Evolutionary conservation across 371 early-diverging fungal genomes (phyloP).

Genomic region (Mucor saturninus): DNA sequence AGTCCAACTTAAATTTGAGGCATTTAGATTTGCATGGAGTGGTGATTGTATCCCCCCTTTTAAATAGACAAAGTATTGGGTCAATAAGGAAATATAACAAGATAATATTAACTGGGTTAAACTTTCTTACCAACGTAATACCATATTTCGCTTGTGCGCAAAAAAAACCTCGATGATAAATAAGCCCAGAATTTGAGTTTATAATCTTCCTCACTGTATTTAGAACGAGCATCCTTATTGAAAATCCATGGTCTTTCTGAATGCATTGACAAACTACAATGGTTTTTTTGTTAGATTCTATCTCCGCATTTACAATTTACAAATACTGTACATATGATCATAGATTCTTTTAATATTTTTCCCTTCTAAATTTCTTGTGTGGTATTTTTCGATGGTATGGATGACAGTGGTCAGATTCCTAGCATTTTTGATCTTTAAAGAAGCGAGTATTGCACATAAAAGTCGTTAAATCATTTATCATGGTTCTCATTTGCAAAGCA

Average conservation of each 20-base stretch:
- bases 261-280: no score
- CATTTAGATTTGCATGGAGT: no score
- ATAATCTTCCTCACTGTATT: neutral
- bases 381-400: conserved; percentile 12
- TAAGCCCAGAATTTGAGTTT: neutral
- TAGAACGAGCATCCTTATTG: neutral
- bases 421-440: conserved; percentile 16
- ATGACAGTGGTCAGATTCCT: neutral
- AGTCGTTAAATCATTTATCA: conserved; percentile 14
- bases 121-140: neutral
- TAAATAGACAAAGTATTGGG: no score
- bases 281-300: no score
- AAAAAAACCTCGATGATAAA: neutral
- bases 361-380: neutral
- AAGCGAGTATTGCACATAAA: conserved; percentile 12
- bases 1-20: no score
- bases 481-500: conserved; percentile 17
- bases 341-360: neutral
- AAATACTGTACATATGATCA: conserved; percentile 15
- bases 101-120: neutral
- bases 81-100: neutral
- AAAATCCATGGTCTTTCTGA: no score
- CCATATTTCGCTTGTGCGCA: neutral
- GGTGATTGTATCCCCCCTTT: no score
- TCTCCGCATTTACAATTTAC: conserved; percentile 12